phyloP scores from a whole-genome alignment of 2,329 filamentous ascomycete genomes.

The Venturia carpophila region DNA sequence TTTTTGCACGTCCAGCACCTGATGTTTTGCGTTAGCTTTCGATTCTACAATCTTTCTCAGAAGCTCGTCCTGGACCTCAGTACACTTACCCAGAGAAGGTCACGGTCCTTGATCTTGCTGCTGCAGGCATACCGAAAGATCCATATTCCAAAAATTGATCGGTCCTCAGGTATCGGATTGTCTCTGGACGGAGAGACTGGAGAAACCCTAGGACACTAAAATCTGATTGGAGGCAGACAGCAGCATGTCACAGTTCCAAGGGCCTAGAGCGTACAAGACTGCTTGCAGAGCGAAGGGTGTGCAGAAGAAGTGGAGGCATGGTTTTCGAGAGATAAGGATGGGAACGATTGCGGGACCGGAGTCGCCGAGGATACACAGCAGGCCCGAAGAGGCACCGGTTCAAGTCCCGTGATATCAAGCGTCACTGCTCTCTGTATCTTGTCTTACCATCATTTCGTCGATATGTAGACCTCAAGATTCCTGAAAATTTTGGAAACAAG shows the following conservation, averaged over 20 bases:
- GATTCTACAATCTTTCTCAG: not conserved
- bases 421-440: too few species aligned
- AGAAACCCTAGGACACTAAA: not conserved
- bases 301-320: too few species aligned
- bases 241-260: not conserved
- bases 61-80: not conserved
- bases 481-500: too few species aligned
- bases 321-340: not conserved
- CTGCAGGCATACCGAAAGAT: not conserved
- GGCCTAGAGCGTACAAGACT: not conserved
- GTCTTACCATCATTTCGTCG: too few species aligned
- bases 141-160: not conserved
- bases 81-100: not conserved
- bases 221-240: not conserved
- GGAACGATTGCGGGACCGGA: not conserved
- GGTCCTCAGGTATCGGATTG: not conserved
- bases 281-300: too few species aligned
- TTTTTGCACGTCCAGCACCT: conserved; percentile 11
- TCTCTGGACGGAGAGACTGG: not conserved
- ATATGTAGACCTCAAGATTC: too few species aligned
- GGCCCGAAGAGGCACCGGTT: not conserved
- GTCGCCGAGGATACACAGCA: not conserved
- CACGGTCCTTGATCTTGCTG: not conserved
- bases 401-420: too few species aligned
- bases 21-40: not conserved